These are phyloP conservation scores for Boeremia lycopersici DNA, from an alignment of 2,329 filamentous ascomycete genomes.

Conservation along the genomic window DNA sequence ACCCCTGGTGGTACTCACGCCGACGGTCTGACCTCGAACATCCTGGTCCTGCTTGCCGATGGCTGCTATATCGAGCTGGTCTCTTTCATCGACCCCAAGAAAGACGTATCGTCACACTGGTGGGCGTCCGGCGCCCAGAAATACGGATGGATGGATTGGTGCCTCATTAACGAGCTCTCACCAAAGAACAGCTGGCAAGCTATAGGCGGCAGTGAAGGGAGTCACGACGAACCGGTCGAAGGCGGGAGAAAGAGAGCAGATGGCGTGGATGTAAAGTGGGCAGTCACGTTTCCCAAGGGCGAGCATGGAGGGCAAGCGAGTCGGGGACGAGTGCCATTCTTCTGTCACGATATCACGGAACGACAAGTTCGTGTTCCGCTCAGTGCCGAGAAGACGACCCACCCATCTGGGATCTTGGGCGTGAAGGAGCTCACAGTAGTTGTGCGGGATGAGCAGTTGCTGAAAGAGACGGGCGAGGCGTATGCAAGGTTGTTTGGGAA, in stretches of 20 bases:
- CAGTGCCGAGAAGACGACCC: conserved; percentile 47
- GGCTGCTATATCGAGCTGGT: conserved; percentile 72
- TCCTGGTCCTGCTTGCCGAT: conserved; percentile 66
- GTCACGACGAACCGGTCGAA: conserved; percentile 56
- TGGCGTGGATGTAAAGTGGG: conserved; percentile 64
- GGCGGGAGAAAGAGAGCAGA: conserved; percentile 64
- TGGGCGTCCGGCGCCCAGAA: conserved; percentile 60
- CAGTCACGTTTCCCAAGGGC: conserved; percentile 58
- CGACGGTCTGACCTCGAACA: conserved; percentile 66
- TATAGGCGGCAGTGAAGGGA: conserved; percentile 29
- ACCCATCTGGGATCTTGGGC: conserved; percentile 60
- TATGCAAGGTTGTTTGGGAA: conserved; percentile 27
- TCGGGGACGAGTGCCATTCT: conserved; percentile 66
- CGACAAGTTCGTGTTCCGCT: conserved; percentile 62
- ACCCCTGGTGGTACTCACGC: conserved; percentile 66
- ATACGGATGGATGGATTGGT: conserved; percentile 66
- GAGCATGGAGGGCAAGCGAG: conserved; percentile 39
- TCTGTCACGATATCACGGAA: conserved; percentile 63
- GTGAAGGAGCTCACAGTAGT: conserved; percentile 37
- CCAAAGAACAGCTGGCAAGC: conserved; percentile 1
- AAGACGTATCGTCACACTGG: conserved; percentile 56
- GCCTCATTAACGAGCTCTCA: conserved; percentile 33
- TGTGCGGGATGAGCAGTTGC: conserved; percentile 22
- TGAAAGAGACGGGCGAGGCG: conserved; percentile 19
- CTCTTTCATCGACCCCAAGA: conserved; percentile 60